These are phyloP conservation scores for Pseudotsuga menziesii DNA, from an alignment of 75 land plant genomes.

Conservation along the genomic window DNA sequence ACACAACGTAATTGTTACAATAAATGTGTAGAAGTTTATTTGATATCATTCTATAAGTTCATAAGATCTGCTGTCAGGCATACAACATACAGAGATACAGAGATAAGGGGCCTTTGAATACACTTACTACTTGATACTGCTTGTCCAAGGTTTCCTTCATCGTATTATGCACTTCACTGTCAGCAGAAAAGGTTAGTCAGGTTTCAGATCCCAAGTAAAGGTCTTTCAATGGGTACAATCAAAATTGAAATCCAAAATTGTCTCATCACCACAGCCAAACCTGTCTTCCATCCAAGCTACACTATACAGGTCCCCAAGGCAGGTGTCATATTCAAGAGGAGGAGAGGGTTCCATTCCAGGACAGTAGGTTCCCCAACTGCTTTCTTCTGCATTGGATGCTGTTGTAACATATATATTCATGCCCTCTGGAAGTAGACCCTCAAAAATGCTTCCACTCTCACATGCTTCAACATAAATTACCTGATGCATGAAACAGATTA, in stretches of 20 bases:
- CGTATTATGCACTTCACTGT: conserved; percentile 82
- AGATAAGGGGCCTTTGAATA: background rate
- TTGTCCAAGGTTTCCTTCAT: conserved; percentile 65
- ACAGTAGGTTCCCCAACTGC: conserved; percentile 90
- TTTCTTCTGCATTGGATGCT: conserved; percentile 82
- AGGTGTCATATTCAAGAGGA: conserved; percentile 71
- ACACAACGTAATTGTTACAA: background rate
- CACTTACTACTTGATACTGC: conserved; percentile 72
- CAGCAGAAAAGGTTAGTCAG: conserved; percentile 4
- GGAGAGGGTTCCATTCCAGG: conserved; percentile 85
- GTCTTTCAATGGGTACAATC: background rate
- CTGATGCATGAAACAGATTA: conserved; percentile 21
- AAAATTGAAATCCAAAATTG: conserved; percentile 4
- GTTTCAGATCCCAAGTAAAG: background rate
- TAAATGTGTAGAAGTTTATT: background rate
- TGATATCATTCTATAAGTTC: background rate
- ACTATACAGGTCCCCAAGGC: conserved; percentile 90
- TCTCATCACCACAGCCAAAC: conserved; percentile 22
- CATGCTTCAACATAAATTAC: conserved; percentile 90
- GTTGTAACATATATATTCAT: conserved; percentile 85
- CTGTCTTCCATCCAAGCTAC: conserved; percentile 98
- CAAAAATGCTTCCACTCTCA: conserved; percentile 93
- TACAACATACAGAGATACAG: background rate
- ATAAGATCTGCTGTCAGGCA: background rate
- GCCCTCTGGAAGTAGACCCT: conserved; percentile 72